These are phyloP conservation scores for Fusarium oxysporum DNA, from an alignment of 2,329 filamentous ascomycete species.

Conservation along the genomic window DNA sequence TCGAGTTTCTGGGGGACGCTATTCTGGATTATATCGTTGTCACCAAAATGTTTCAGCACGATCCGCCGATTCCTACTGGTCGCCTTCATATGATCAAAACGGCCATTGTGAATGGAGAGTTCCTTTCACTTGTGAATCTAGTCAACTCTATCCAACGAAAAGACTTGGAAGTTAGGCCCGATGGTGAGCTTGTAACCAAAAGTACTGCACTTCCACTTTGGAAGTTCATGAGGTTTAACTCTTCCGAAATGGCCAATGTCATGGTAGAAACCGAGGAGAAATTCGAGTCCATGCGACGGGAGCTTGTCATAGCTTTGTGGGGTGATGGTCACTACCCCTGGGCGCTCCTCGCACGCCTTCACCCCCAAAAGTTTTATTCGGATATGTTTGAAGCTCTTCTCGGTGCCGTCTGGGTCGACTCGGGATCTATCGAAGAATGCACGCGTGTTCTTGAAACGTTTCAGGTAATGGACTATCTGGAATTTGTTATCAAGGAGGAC, in stretches of 20 bases:
- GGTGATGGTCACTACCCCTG: slow-evolving; percentile 73
- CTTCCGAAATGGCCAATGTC: slow-evolving; percentile 58
- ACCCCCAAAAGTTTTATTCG: slow-evolving; percentile 81
- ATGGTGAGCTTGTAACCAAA: slow-evolving; percentile 32
- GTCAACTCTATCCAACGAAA: slow-evolving; percentile 46
- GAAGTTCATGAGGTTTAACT: slow-evolving; percentile 75
- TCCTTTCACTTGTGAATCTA: slow-evolving; percentile 82
- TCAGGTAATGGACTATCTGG: slow-evolving; percentile 73
- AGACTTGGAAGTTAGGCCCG: slow-evolving; percentile 32
- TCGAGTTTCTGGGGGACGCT: slow-evolving; percentile 91
- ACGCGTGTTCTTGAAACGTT: slow-evolving; percentile 68
- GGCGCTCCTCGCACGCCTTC: slow-evolving; percentile 73
- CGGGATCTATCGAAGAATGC: slow-evolving; percentile 70
- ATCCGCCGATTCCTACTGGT: slow-evolving; percentile 57
- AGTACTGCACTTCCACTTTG: slow-evolving; percentile 64
- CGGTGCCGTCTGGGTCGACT: slow-evolving; percentile 88
- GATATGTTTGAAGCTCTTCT: slow-evolving; percentile 86
- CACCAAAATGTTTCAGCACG: slow-evolving; percentile 63
- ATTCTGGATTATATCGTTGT: slow-evolving; percentile 84
- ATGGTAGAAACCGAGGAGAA: slow-evolving; percentile 58
- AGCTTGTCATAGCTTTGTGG: slow-evolving; percentile 57
- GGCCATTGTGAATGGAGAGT: slow-evolving; percentile 81
- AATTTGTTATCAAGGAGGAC: slow-evolving; percentile 67
- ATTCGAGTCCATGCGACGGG: slow-evolving; percentile 60
- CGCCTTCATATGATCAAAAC: slow-evolving; percentile 83